A percentile compares a stretch with the other conserved stretches of the same genome.
Evolutionary conservation across 805 yeast species (phyloP).

Genomic region (Candida sphagnicola): DNA sequence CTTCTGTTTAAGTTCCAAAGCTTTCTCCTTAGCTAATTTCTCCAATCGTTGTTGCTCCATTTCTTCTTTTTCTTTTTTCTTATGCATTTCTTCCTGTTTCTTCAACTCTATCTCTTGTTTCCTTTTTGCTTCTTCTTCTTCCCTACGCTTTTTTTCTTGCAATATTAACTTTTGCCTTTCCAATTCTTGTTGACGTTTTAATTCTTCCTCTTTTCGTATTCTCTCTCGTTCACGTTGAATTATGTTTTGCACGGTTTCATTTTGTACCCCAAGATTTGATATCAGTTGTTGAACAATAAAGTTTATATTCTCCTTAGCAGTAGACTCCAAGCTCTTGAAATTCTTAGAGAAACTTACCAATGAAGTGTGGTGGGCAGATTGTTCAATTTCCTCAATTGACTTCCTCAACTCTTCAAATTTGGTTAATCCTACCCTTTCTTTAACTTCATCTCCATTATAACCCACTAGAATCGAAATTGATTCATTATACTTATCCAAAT

Average conservation of each 20-base stretch:
- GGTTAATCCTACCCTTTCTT: neutral
- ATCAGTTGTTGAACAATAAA: neutral
- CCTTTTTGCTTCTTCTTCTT: slow-evolving; percentile 11
- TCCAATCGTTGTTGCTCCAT: slow-evolving; percentile 3
- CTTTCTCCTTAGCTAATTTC: slow-evolving; percentile 8
- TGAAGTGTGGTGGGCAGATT: neutral
- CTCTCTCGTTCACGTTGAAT: slow-evolving; percentile 16
- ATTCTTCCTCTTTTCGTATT: slow-evolving; percentile 18
- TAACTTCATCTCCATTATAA: neutral
- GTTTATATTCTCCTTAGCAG: neutral
- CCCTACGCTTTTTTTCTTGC: slow-evolving; percentile 11
- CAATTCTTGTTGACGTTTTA: slow-evolving; percentile 12
- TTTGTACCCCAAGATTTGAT: slow-evolving; percentile 12
- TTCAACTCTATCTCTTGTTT: slow-evolving; percentile 11
- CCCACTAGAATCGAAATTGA: neutral
- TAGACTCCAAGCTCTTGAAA: neutral
- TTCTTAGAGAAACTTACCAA: neutral
- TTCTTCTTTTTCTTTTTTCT: slow-evolving; percentile 9
- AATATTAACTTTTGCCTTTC: slow-evolving; percentile 19
- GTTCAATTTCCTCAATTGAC: neutral
- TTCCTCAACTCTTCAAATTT: slow-evolving; percentile 6
- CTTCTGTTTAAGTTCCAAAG: slow-evolving; percentile 12
- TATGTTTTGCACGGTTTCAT: slow-evolving; percentile 12
- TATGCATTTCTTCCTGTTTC: slow-evolving; percentile 8
- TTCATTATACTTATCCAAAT: slow-evolving; percentile 1